Base-by-base conservation (phyloP, 1,139 yeast species). In the Dujonia santamariae region DNA sequence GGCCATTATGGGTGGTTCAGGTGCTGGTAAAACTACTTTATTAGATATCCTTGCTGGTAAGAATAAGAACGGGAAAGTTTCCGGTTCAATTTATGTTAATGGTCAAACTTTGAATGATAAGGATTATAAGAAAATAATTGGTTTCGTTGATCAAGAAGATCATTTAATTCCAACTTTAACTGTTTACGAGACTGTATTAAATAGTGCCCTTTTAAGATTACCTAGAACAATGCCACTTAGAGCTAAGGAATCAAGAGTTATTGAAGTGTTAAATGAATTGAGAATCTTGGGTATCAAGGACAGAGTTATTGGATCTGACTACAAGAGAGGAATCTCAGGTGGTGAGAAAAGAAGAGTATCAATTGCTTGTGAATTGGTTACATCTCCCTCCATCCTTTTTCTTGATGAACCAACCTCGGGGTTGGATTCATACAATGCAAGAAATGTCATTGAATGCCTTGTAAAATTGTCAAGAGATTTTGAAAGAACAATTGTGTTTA, bases 1-100 rank as follows among this genome's bases (percentile, higher is more conserved):
- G 54, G 97, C 98, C 0, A 88, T 92, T 25, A 86, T 92, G 95
- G 98, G 98, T 28, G 97, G 97, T 3, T 88, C 97, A 0, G 98
- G 98, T 34, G 97, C 97, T 8, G 98, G 98, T 39, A 92, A 92
- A 54, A 90, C 98, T 0, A 92, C 98, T 0, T 61, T 92, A 30
- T 64, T 92, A 39, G 98, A 92, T 53, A 87, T 92, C 37, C 64
- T 92, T 39, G 97, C 97, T 1, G 84, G 82, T 32, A 92, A 92
- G 53, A 77, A 80, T 49, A 92, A 92, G 54, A 73, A 80, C 26
- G 98, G 98, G 2, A 45, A 46, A 1, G 72, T 78, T 7, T 44
- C 66, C 1, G 97, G 97, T 12, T 58, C 66, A 3, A 75, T 90
- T 17, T 76, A 71, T 44, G 78, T 88, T 20, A 92, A 92, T 54